These are phyloP conservation scores for Zizania latifolia DNA, from an alignment of 176 grass and related monocot genomes.

Conservation along the genomic window DNA sequence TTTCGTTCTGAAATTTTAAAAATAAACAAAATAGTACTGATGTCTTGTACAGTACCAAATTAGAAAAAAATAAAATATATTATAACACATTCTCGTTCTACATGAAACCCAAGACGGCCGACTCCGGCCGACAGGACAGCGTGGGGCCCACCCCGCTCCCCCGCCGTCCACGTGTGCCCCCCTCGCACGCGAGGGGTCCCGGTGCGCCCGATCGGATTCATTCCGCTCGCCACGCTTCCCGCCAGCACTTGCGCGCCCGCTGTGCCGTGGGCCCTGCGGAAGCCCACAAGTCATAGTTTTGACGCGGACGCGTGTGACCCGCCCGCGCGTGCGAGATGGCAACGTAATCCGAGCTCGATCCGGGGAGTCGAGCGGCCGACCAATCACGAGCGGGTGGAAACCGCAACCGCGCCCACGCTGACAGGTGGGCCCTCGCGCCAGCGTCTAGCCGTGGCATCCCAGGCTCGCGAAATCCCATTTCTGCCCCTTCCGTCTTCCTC, in stretches of 20 bases:
- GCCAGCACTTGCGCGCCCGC: neutral
- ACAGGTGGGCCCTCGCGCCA: neutral
- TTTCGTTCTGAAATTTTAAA: too few species aligned
- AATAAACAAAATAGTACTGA: too few species aligned
- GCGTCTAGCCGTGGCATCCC: constrained; percentile 18
- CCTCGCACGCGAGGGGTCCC: neutral
- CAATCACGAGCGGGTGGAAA: neutral
- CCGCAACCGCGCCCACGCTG: neutral
- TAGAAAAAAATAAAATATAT: too few species aligned
- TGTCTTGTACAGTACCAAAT: too few species aligned
- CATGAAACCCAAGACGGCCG: too few species aligned
- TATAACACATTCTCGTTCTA: too few species aligned
- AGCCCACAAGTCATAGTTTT: neutral
- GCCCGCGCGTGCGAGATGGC: neutral
- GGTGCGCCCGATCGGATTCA: neutral
- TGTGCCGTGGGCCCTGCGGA: neutral
- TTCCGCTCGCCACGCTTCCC: neutral
- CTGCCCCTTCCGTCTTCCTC: neutral
- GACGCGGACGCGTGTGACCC: neutral
- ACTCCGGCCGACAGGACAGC: too few species aligned
- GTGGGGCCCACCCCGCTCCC: neutral
- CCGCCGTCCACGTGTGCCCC: neutral
- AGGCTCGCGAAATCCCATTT: constrained; percentile 5
- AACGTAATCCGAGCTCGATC: neutral
- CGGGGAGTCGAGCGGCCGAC: neutral